Evolutionary conservation across 768 basidiomycete species (phyloP), one percentile per base, ranked within the genome.

Genomic region (Rhodotorula babjevae): DNA sequence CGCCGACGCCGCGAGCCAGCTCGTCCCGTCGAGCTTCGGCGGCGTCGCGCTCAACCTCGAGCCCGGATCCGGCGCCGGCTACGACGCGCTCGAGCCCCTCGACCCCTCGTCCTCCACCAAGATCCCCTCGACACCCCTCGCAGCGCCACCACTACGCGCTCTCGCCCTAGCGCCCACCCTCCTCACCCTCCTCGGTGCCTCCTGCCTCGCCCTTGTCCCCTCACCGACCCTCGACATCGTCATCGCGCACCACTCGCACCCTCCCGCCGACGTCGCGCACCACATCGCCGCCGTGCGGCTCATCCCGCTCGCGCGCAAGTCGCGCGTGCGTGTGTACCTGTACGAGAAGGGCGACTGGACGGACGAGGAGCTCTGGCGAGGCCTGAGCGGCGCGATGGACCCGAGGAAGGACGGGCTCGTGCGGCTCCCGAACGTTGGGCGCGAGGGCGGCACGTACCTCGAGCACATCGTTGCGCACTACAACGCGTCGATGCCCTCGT

Each of bases 391-490:
- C 15, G 52, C 16, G 25, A 2, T 47, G 14, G 10, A 12, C 21
- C 25, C 4, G 36, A 72, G 66, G 15, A 63, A 67, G 33, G 78
- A 74, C 36, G 77, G 78, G 61, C 72, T 80, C 8, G 70, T 78
- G 0, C 62, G 36, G 12, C 57, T 80, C 27, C 49, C 61, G 31
- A 80, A 80, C 68, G 60, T 71, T 1, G 80, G 80, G 0, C 56
- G 80, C 50, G 80, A 80, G 63, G 80, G 80, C 25, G 78, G 78
- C 62, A 80, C 80, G 15, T 80, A 80, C 67, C 62, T 80, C 21
- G 12, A 21, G 15, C 80, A 80, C 61, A 76, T 80, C 57, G 52
- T 72, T 0, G 59, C 73, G 36, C 75, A 76, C 59, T 77, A 79
- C 61, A 15, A 40, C 60, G 11, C 42, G 36, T 59, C 67, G 19